Conservation (phyloP, 139 green algal species). For the Bryopsis sp. region DNA sequence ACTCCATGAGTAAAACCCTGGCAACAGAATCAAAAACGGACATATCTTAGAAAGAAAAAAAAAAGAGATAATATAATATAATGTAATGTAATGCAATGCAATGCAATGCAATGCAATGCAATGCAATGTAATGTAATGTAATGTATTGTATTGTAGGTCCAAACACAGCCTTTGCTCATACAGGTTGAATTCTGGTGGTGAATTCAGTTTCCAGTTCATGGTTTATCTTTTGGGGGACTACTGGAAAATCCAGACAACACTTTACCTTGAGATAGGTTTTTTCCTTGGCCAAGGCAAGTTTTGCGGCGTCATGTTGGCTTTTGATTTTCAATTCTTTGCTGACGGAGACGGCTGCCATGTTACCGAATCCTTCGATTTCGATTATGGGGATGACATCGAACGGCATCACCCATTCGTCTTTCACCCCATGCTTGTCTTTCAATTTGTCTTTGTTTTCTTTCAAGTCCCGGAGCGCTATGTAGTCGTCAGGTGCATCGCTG, state of each 20-base stretch:
- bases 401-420: slow-evolving; percentile 92
- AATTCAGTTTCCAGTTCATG: too few relatives aligned
- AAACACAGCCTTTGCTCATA: too few relatives aligned
- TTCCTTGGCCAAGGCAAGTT: slow-evolving; percentile 92
- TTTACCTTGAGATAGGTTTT: slow-evolving; percentile 91
- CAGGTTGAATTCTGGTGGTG: too few relatives aligned
- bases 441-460: slow-evolving; percentile 87
- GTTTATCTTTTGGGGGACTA: too few relatives aligned
- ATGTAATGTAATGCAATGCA: too few relatives aligned
- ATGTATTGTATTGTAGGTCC: too few relatives aligned
- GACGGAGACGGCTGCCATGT: slow-evolving; percentile 30
- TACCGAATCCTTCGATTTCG: slow-evolving; percentile 73
- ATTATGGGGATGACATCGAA: slow-evolving; percentile 96
- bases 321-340: slow-evolving; percentile 90
- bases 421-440: slow-evolving; percentile 84
- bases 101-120: too few relatives aligned
- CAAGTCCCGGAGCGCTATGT: slow-evolving; percentile 82
- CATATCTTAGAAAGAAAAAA: not conserved
- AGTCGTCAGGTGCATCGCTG: slow-evolving; percentile 95
- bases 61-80: too few relatives aligned
- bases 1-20: slow-evolving; percentile 93
- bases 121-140: too few relatives aligned
- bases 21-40: not conserved
- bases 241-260: too few relatives aligned
- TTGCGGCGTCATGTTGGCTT: slow-evolving; percentile 89